These are phyloP conservation scores for Ascochyta rabiei DNA, from an alignment of 2,329 filamentous ascomycete species.

Conservation along the genomic window DNA sequence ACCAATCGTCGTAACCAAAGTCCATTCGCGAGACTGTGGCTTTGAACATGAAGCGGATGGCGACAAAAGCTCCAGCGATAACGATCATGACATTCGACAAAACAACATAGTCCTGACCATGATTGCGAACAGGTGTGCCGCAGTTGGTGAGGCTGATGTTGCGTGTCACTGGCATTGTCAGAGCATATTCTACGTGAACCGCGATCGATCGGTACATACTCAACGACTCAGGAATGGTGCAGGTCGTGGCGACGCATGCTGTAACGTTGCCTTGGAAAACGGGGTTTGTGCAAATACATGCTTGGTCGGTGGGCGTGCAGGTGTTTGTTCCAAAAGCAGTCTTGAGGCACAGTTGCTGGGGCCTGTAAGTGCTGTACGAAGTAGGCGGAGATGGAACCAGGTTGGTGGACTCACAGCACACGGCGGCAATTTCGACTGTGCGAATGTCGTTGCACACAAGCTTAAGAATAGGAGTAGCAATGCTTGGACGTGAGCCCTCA, in stretches of 20 bases:
- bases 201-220: constrained; percentile 12
- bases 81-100: constrained; percentile 44
- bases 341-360: constrained; percentile 13
- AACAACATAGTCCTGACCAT: constrained; percentile 40
- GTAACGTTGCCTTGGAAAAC: constrained; percentile 29
- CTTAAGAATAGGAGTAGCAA: constrained; percentile 7
- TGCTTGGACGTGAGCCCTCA: constrained; percentile 6
- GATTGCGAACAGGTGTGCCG: constrained; percentile 47
- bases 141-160: constrained; percentile 51
- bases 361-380: constrained; percentile 1
- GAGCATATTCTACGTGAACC: background rate
- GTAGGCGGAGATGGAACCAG: background rate
- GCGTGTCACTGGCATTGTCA: constrained; percentile 42
- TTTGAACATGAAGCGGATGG: constrained; percentile 47
- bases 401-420: constrained; percentile 25
- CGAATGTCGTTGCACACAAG: constrained; percentile 11
- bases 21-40: constrained; percentile 40
- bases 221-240: constrained; percentile 32
- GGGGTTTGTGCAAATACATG: constrained; percentile 32
- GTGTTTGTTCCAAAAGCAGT: constrained; percentile 19
- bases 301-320: constrained; percentile 26
- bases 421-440: constrained; percentile 16
- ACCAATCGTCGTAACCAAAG: constrained; percentile 50
- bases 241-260: constrained; percentile 24
- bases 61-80: constrained; percentile 44